A percentile compares a stretch with the other conserved stretches of the same genome.
Conservation (phyloP, 1,139 yeast species). For the Sugiyamaella paludigena region DNA sequence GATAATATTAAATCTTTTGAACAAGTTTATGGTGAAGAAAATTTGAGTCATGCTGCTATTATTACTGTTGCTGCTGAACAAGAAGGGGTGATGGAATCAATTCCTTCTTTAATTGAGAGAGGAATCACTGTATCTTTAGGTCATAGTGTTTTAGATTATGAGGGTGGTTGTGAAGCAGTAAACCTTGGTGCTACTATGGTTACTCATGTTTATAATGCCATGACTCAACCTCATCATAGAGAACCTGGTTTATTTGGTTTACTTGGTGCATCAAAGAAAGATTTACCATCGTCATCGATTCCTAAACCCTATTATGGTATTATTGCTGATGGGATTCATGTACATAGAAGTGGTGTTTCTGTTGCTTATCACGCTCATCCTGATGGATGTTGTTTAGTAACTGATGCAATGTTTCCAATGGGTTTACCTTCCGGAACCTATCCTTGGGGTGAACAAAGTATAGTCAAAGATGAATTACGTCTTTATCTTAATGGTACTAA, state of each 20-base stretch:
- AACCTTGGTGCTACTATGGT: conserved; percentile 57
- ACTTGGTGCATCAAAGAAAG: conserved; percentile 36
- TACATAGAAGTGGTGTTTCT: conserved; percentile 56
- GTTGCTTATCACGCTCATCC: conserved; percentile 56
- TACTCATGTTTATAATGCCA: conserved; percentile 64
- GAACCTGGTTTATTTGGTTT: conserved; percentile 60
- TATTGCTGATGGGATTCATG: conserved; percentile 63
- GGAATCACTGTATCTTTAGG: conserved; percentile 53
- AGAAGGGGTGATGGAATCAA: conserved; percentile 51
- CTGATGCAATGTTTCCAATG: conserved; percentile 56
- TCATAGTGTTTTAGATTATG: conserved; percentile 53
- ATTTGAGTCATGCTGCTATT: conserved; percentile 48
- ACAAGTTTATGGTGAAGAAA: conserved; percentile 49
- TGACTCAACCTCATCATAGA: conserved; percentile 67
- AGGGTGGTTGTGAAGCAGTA: conserved; percentile 51
- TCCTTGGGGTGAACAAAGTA: conserved; percentile 41
- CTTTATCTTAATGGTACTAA: conserved; percentile 54
- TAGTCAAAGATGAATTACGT: conserved; percentile 51
- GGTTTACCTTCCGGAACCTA: conserved; percentile 47
- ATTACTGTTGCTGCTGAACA: conserved; percentile 65
- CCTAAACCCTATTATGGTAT: conserved; percentile 54
- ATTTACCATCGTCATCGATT: conserved; percentile 15
- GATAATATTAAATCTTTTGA: conserved; percentile 42
- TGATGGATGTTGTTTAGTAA: conserved; percentile 55
- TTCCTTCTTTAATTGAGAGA: conserved; percentile 42